These are phyloP conservation scores for Lonicera japonica DNA, from an alignment of 129 eudicot genomes.

Conservation along the genomic window DNA sequence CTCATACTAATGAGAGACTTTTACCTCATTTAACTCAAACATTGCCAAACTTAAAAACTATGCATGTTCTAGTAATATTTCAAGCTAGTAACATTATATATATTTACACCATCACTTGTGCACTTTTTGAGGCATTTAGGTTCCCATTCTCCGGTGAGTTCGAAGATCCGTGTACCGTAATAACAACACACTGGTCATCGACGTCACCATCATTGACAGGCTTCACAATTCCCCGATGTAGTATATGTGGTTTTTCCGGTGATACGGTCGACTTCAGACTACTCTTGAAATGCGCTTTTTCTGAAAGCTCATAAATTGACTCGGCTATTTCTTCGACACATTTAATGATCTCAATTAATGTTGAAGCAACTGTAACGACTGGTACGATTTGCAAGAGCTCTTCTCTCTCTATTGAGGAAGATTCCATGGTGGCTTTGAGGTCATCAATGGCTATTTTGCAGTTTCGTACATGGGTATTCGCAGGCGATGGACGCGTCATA, in stretches of 20 bases:
- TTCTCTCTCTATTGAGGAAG: not conserved
- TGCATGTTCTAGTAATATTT: not conserved
- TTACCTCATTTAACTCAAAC: not conserved
- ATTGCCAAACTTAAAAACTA: not conserved
- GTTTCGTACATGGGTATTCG: constrained; percentile 25
- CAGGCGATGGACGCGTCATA: constrained; percentile 34
- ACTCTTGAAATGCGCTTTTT: constrained; percentile 35
- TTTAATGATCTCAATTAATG: constrained; percentile 40
- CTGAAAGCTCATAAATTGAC: constrained; percentile 38
- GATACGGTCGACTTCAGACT: not conserved
- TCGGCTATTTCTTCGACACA: constrained; percentile 38
- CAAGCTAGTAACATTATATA: not conserved
- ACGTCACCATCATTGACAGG: constrained; percentile 28
- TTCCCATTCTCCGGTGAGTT: too few species aligned
- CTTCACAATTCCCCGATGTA: constrained; percentile 42
- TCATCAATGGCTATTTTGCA: constrained; percentile 43
- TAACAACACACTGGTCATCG: constrained; percentile 16
- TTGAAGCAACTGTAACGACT: constrained; percentile 29
- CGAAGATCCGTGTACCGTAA: constrained; percentile 12
- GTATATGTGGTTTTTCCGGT: constrained; percentile 16
- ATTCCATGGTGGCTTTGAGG: constrained; percentile 28
- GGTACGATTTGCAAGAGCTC: constrained; percentile 40
- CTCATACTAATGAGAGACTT: too few species aligned
- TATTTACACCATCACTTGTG: not conserved
- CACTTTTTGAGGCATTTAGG: not conserved